Base-by-base conservation (phyloP, 1,284 basidiomycete genomes). In the Rhodotorula sp. region DNA sequence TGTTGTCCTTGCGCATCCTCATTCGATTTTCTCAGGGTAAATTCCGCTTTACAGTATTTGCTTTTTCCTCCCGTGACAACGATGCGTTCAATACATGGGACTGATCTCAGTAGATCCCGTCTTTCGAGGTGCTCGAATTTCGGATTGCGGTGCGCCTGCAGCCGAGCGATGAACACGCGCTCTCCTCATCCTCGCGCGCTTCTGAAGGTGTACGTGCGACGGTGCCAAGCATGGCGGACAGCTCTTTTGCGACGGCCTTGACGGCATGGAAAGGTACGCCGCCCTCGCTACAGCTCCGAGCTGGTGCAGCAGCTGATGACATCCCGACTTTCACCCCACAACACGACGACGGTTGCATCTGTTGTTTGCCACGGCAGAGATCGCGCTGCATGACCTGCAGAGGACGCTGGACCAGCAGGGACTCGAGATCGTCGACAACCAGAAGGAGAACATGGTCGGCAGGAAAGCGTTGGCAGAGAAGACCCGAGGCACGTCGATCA, bases 401-500 rank as follows among this genome's bases (percentile, higher is more conserved):
- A 94, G 92, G 84, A 90, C 88, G 10, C 86, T 97, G 64, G 93
- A 97, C 82, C 84, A 86, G 23, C 94, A 95, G 74, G 93, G 94
- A 2, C 85, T 97, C 58, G 93, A 97, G 82, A 85, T 97, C 15
- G 94, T 97, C n/a, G 93, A 97, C 84, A 93, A 94, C 82, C 93
- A 97, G 85, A 97, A 96, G 84, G 94, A 97, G 84, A 92, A 91
- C 77, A 86, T 97, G 62, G 85, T 97, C 3, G 93, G 93, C n/a
- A 86, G 95, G 57, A 97, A 96, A 82, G 90, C 89, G 68, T 85
- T 97, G 23, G 92, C 94, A 2, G 94, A 97, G 82, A 89, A 91
- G 80, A 97, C 94, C 0, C 91, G 95, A 85, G 94, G 94, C 91
- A 58, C 26, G 82, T 57, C 23, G 10, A 29, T 23, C 39, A 7